Base-by-base conservation (phyloP, 257 asterid species). In the Solanum phureja region DNA sequence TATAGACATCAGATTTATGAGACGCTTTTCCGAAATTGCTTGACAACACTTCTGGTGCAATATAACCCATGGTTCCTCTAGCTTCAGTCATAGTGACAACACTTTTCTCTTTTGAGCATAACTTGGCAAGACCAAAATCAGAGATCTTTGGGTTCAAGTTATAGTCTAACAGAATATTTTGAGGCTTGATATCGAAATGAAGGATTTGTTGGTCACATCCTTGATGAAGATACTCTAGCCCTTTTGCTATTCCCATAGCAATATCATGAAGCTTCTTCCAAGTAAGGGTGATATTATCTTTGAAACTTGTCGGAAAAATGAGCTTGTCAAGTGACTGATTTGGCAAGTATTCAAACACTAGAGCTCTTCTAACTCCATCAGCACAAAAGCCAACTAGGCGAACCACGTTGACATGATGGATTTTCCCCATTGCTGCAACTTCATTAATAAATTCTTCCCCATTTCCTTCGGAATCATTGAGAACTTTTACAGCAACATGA, bases 361-460 rank as follows among this genome's bases (percentile, higher is more conserved):
- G 83, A 6, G 89, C 92, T 42, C 92, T 64, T 52, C 79, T 84
- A 2, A 87, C 88, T 40, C 94, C 95, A 52, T 93, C 91, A 2
- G 92, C 94, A 52, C 94, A 91, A 16, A 71, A 92, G 3, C 93
- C 92, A 3, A 91, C 88, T 84, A 92, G 40, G 8, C 92, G 91
- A 10, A 92, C 93, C 44, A 75, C 33, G 44, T 21, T 75, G 33
- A 75, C 29, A 38, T 91, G 94, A 88, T 91, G 93, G 33, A 93
- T 88, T 75, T 88, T 86, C 3, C 95, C 93, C 0, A 90, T 90
- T 4, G 93, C 90, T 9, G 90, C 90, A 1, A 93, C 92, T 87
- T 91, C 94, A 18, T 90, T 92, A 10, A 93, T 90, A 73, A 92
- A 93, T 66, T 89, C 94, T 88, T 92, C 94, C 8, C 92, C 93